Evolutionary conservation across 441 rosid genomes (phyloP).

Genomic region (Geranium incanum): DNA sequence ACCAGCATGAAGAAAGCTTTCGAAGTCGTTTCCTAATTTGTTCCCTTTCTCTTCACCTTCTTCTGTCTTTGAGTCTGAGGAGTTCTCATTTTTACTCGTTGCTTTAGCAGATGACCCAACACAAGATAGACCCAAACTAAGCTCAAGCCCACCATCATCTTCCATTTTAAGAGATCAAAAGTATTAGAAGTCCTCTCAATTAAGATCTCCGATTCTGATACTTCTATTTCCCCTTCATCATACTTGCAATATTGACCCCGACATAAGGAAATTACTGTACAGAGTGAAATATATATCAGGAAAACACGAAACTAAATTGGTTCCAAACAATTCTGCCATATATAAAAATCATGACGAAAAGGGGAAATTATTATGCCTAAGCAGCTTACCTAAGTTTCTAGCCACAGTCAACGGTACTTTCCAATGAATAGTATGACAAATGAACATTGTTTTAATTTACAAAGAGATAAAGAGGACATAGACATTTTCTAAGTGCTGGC

Average conservation of each 20-base stretch:
- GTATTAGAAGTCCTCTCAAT: conserved; percentile 11
- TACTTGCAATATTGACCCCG: conserved; percentile 8
- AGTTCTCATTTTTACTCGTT: not conserved
- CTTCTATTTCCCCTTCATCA: conserved; percentile 8
- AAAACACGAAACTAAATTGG: conserved; percentile 6
- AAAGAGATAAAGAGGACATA: not conserved
- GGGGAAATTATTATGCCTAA: not conserved
- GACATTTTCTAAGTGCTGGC: not conserved
- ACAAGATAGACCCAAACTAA: conserved; percentile 6
- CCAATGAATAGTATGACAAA: not conserved
- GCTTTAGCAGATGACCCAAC: conserved; percentile 1
- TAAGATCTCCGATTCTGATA: conserved; percentile 8
- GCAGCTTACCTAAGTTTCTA: not conserved
- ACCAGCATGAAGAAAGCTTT: not conserved
- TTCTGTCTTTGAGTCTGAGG: conserved; percentile 6
- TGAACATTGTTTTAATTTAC: not conserved
- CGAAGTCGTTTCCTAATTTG: not conserved
- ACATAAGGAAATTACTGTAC: conserved; percentile 11
- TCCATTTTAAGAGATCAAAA: conserved; percentile 40
- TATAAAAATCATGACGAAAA: not conserved
- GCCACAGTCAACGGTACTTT: not conserved
- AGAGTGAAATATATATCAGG: conserved; percentile 13
- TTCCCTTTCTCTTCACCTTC: not conserved
- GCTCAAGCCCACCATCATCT: conserved; percentile 1
- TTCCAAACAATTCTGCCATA: conserved; percentile 16